phyloP scores from a whole-genome alignment of 2,329 filamentous ascomycete genomes.

The Cadophora gregata region DNA sequence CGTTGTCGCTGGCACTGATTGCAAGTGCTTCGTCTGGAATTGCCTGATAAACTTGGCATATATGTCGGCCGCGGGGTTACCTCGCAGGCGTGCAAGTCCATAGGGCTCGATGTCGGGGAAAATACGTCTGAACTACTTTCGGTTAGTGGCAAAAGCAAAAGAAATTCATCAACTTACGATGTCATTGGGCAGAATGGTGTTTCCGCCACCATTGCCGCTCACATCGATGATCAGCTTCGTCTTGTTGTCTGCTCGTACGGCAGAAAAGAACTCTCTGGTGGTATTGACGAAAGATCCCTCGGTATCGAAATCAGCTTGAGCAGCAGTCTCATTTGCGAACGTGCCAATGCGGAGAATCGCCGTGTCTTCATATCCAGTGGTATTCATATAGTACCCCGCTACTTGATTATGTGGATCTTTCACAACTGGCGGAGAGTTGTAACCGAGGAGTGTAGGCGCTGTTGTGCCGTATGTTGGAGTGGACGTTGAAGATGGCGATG shows the following conservation, averaged over 20 bases:
- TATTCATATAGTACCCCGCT: slow-evolving; percentile 27
- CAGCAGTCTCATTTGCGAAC: slow-evolving; percentile 11
- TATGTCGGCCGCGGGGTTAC: slow-evolving; percentile 14
- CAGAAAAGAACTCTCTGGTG: slow-evolving; percentile 18
- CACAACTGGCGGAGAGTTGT: slow-evolving; percentile 13
- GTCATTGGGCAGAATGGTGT: slow-evolving; percentile 20
- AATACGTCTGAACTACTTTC: slow-evolving; percentile 19
- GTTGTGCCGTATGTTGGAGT: slow-evolving; percentile 5
- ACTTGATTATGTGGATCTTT: slow-evolving; percentile 24
- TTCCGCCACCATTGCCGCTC: slow-evolving; percentile 28
- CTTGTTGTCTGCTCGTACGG: neutral
- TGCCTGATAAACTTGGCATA: slow-evolving; percentile 1
- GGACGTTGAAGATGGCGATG: slow-evolving; percentile 8
- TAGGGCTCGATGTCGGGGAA: slow-evolving; percentile 26
- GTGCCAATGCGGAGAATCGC: slow-evolving; percentile 20
- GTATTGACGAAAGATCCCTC: slow-evolving; percentile 18
- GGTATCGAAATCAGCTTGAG: neutral
- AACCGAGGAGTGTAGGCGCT: slow-evolving; percentile 6
- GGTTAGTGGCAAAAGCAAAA: neutral
- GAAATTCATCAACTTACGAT: neutral
- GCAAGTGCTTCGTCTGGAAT: slow-evolving; percentile 5
- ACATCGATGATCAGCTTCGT: slow-evolving; percentile 28
- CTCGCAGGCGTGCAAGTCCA: slow-evolving; percentile 14
- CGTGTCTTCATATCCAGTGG: slow-evolving; percentile 23
- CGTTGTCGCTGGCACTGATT: neutral